Conservation (phyloP, 257 asterid species). For the Osmanthus fragrans region DNA sequence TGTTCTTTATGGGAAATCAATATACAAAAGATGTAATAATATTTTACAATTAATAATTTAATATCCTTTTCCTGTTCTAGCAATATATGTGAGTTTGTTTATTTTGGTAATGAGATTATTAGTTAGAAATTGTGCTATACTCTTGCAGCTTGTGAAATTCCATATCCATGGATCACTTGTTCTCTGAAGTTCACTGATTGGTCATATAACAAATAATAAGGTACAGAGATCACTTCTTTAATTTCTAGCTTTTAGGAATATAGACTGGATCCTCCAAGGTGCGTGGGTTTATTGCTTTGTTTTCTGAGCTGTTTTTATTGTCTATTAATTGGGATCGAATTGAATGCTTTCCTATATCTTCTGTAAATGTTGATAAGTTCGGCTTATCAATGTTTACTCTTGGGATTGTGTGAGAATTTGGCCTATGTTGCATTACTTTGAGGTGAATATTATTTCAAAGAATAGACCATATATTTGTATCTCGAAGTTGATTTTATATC, state of each 20-base stretch:
- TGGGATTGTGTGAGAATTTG: slow-evolving; percentile 70
- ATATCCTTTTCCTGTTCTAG: no score
- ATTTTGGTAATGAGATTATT: not conserved
- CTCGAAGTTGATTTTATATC: no score
- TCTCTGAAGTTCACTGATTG: no score
- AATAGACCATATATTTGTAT: no score
- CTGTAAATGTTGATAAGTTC: slow-evolving; percentile 55
- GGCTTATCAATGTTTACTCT: no score
- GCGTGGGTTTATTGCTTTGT: slow-evolving; percentile 67
- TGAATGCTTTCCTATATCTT: slow-evolving; percentile 83
- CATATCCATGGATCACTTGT: no score
- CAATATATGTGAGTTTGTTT: not conserved
- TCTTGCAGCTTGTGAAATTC: not conserved
- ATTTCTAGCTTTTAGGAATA: slow-evolving; percentile 17
- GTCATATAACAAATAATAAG: not conserved
- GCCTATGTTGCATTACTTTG: slow-evolving; percentile 95
- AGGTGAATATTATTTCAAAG: no score
- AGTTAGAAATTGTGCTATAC: not conserved
- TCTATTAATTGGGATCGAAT: slow-evolving; percentile 93
- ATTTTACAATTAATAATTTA: no score
- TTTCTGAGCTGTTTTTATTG: slow-evolving; percentile 59
- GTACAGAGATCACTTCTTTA: not conserved
- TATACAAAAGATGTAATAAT: no score
- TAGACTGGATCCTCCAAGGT: slow-evolving; percentile 48
- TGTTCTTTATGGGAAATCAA: no score